Conservation (phyloP, 345 rosid genomes). For the Barbarea vulgaris region DNA sequence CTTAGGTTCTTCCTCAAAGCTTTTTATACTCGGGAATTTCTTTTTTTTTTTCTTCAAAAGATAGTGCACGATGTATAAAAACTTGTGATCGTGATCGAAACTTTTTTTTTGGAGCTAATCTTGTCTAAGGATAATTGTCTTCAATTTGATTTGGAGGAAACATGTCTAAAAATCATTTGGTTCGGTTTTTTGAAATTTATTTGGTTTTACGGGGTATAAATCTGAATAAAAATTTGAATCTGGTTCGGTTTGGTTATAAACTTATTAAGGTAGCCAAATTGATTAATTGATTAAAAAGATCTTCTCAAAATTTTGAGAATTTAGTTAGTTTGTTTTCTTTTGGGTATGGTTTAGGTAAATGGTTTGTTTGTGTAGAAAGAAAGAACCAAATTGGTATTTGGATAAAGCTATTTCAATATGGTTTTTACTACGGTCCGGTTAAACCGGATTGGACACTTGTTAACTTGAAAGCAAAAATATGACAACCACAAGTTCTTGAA, state of each 20-base stretch:
- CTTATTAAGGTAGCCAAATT: not conserved
- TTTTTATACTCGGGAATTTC: not conserved
- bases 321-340: not conserved
- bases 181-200: not conserved
- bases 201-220: not conserved
- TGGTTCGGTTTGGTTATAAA: not conserved
- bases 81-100: slow-evolving; percentile 23
- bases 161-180: not conserved
- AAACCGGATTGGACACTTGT: slow-evolving; percentile 16
- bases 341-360: not conserved
- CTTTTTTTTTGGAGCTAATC: not conserved
- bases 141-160: not conserved
- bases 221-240: not conserved
- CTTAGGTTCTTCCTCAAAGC: slow-evolving; percentile 5
- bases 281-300: not conserved
- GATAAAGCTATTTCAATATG: not conserved
- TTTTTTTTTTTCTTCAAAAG: not conserved
- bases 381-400: not conserved
- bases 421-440: not conserved
- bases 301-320: not conserved
- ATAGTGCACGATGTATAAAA: slow-evolving; percentile 25
- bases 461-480: slow-evolving; percentile 2
- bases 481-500: slow-evolving; percentile 27
- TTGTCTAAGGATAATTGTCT: slow-evolving; percentile 2
- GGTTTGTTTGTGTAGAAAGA: not conserved